phyloP scores from a whole-genome alignment of 2,329 filamentous ascomycete species.

The Biscogniauxia marginata region DNA sequence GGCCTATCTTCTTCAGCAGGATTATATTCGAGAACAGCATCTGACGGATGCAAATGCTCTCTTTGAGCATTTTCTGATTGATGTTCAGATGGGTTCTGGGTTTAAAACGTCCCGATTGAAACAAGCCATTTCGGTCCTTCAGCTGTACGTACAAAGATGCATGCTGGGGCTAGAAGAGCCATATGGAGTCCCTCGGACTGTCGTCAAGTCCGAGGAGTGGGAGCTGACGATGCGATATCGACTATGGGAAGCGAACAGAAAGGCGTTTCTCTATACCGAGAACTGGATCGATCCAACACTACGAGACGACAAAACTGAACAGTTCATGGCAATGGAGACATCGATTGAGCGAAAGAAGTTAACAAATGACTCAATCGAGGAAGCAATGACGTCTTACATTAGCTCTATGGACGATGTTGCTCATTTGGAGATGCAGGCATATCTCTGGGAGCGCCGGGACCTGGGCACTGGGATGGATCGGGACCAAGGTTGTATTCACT shows the following conservation, averaged over 20 bases:
- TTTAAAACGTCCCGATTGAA: neutral
- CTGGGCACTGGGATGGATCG: neutral
- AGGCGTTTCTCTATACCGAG: slow-evolving; percentile 1
- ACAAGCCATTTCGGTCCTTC: slow-evolving; percentile 1
- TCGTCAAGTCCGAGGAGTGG: neutral
- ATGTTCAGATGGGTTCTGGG: slow-evolving; percentile 1
- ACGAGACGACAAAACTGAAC: neutral
- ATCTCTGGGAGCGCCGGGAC: neutral
- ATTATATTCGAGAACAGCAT: neutral
- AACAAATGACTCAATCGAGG: neutral
- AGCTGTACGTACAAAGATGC: neutral
- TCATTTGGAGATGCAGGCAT: neutral
- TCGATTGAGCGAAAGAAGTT: neutral
- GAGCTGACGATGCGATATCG: neutral
- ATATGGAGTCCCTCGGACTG: neutral
- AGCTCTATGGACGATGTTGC: neutral
- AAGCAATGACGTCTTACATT: neutral
- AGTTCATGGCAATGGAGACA: neutral
- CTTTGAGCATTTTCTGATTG: neutral
- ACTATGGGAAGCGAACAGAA: neutral
- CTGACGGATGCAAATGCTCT: neutral
- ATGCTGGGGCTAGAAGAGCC: neutral
- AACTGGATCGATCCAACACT: neutral
- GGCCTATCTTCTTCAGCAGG: neutral
- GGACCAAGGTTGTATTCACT: neutral